Evolutionary conservation across 2,329 filamentous ascomycete genomes (phyloP), one percentile per base, ranked within the genome.

Genomic region (Pseudopyricularia cyperi): DNA sequence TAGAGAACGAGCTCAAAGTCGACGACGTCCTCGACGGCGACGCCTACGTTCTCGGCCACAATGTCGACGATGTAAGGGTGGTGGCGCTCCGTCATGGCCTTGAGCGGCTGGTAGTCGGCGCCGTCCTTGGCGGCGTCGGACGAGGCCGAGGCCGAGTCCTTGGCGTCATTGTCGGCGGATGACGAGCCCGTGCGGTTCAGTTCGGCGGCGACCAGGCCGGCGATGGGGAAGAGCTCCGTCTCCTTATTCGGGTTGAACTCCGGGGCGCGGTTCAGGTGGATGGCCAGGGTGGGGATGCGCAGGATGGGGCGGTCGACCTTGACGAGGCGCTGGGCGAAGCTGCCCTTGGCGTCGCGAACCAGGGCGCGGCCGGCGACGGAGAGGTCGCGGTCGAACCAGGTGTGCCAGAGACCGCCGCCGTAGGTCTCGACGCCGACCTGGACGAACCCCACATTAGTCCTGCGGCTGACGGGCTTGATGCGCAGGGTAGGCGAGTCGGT

Each of bases 1-100:
- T 95, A 98, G 42, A 98, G 82, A n/a, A 96, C 80, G 61, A 96
- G 80, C 71, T 98, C 93, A 61, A 98, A 98, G 69, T 98, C 93
- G 48, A 93, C 72, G 17, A 98, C 77, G 54, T 90, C 82, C 3
- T 80, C 72, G 0, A 85, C 75, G 17, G 79, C 69, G 33, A 86
- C 84, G 7, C 79, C 85, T 2, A 86, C 85, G 62, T 95, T 82
- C 34, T 82, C 74, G 30, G 93, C 90, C 58, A 98, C 84, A 46
- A 95, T 74, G 55, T 94, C 82, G 54, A 98, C 76, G 54, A 98
- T 74, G 60, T 86, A 87, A 4, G 91, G 82, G 67, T 97, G 91
- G 66, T 98, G 93, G 55, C 93, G 83, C 64, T 95, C 83, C 0
- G 78, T 77, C 59, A 93, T 80, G 8, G 79, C 75, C 65, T 87